Conservation (phyloP, 495 filamentous ascomycete genomes). For the Penicillium coffeae region DNA sequence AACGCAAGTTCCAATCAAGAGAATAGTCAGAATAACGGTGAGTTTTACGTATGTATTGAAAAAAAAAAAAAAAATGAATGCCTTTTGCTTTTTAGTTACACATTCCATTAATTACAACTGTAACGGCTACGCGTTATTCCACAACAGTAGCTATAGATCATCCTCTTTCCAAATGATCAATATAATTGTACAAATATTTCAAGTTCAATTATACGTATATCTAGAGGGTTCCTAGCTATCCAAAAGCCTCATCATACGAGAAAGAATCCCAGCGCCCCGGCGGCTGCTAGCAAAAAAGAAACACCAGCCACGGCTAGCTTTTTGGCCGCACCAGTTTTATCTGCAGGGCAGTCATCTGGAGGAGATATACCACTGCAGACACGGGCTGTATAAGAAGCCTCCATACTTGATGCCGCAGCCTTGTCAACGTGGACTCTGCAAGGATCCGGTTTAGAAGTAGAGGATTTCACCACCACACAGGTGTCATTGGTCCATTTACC, state of each 20-base stretch:
- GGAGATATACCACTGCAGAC: neutral
- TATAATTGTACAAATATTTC: too few relatives aligned
- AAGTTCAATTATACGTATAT: too few relatives aligned
- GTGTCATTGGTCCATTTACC: slow-evolving; percentile 8
- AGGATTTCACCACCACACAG: slow-evolving; percentile 17
- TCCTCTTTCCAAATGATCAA: too few relatives aligned
- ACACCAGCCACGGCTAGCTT: slow-evolving; percentile 4
- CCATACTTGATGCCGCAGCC: slow-evolving; percentile 16
- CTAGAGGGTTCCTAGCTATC: too few relatives aligned
- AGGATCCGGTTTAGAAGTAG: slow-evolving; percentile 14
- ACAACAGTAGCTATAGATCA: too few relatives aligned
- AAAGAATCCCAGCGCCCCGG: slow-evolving; percentile 7
- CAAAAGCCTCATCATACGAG: neutral
- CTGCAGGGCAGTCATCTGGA: slow-evolving; percentile 4
- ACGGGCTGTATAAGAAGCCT: slow-evolving; percentile 11
- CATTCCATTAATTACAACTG: too few relatives aligned
- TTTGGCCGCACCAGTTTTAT: slow-evolving; percentile 1
- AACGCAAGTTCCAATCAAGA: too few relatives aligned
- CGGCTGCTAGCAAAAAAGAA: slow-evolving; percentile 2
- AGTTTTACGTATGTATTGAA: too few relatives aligned
- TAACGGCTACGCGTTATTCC: too few relatives aligned
- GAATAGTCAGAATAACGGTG: too few relatives aligned
- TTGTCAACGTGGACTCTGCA: slow-evolving; percentile 14
- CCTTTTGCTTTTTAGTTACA: too few relatives aligned
- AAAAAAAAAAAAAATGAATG: too few relatives aligned